Base-by-base conservation (phyloP, 1,139 yeast species). In the Scheffersomyces insectosa region DNA sequence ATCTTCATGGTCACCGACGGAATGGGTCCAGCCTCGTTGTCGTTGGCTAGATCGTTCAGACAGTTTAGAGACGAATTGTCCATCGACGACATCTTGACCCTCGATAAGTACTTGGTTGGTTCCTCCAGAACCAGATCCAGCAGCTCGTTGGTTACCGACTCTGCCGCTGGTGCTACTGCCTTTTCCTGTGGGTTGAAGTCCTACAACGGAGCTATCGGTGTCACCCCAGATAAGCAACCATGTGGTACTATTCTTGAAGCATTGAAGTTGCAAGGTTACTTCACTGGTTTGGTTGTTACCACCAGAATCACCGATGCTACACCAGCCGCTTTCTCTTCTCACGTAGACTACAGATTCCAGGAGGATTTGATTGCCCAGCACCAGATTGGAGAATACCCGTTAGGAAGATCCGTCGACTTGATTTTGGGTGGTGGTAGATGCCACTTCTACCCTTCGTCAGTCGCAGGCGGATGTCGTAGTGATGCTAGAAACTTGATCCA, bases 1-100 rank as follows among this genome's bases (percentile, higher is more conserved):
- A 60, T 62, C 33, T 60, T 62, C 50, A 57, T 62, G 65, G 66
- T 62, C 42, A 56, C 65, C 15, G 66, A 62, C 37, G 66, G 66
- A 2, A 62, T 60, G 65, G 66, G 66, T 9, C 65, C 66, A 2
- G 64, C 65, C 3, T 59, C 64, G 8, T 50, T 62, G 23, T 55
- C 64, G 12, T 52, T 62, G 42, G 62, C 66, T 6, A 49, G 66
- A 4, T 54, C 62, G 4, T 60, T 60, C 49, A 51, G 50, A 38
- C 66, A 62, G 39, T 45, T 46, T 41, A 49, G 63, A 32, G 65
- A 62, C 43, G 31, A 47, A 7, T 54, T 60, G 40, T 39, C 51
- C 16, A 45, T 53, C 33, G 57, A 54, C 41, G 63, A 60, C 39
- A 42, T 51, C 16, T 54, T 62, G 46, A 33, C 43, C 31, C 43